These are phyloP conservation scores for Aspergillus fructus DNA, from an alignment of 2,329 filamentous ascomycete species.

Conservation along the genomic window DNA sequence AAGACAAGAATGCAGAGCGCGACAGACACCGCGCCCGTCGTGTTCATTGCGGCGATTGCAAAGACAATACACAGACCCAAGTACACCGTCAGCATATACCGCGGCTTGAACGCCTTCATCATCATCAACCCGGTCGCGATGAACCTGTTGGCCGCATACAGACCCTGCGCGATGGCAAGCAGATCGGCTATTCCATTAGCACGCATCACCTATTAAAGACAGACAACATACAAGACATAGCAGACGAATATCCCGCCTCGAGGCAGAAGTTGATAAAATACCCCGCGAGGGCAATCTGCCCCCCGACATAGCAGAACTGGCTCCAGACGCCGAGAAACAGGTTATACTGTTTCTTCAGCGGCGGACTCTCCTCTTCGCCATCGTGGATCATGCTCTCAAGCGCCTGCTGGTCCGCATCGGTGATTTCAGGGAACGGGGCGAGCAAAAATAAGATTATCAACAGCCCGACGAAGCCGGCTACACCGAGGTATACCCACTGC, in stretches of 20 bases:
- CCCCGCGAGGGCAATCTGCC: background rate
- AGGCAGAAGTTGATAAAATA: conserved; percentile 8
- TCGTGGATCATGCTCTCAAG: conserved; percentile 2
- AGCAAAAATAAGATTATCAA: background rate
- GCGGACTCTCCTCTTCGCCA: background rate
- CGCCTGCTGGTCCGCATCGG: background rate
- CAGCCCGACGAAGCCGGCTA: background rate
- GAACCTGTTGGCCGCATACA: conserved; percentile 5
- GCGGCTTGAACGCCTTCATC: background rate
- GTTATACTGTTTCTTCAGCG: conserved; percentile 1
- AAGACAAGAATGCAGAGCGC: background rate
- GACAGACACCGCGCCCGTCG: background rate
- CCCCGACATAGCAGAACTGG: conserved; percentile 6
- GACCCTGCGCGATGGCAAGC: conserved; percentile 2
- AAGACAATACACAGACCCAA: background rate
- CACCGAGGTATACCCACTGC: conserved; percentile 7
- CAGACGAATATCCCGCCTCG: background rate
- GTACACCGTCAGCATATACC: conserved; percentile 1
- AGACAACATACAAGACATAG: background rate
- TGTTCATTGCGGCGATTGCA: background rate
- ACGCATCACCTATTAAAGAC: background rate
- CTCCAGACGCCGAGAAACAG: background rate
- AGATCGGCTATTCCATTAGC: background rate
- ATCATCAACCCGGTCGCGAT: conserved; percentile 4
- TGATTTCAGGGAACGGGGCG: background rate